A percentile compares a stretch with the other conserved stretches of the same genome.
Conservation (phyloP, 2,329 filamentous ascomycete species). For the Ilyonectria mors-panacis region DNA sequence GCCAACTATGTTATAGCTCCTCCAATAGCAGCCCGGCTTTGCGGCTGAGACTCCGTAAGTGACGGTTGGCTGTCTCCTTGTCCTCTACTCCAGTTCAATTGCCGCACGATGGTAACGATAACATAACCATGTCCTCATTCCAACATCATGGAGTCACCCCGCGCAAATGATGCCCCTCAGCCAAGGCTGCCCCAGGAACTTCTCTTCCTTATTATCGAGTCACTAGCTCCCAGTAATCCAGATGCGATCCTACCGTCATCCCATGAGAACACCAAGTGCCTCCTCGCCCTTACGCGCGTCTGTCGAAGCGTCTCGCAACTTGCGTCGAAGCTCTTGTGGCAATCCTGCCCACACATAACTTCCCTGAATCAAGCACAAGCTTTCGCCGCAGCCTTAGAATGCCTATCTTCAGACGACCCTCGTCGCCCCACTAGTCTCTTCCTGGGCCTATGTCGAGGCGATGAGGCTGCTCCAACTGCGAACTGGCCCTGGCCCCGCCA, state of each 20-base stretch:
- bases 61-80: neutral
- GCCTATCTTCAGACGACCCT: constrained; percentile 19
- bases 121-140: neutral
- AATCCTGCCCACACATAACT: constrained; percentile 19
- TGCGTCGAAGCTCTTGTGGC: constrained; percentile 23
- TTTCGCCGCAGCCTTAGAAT: constrained; percentile 12
- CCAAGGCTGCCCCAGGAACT: constrained; percentile 7
- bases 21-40: no score
- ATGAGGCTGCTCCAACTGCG: neutral
- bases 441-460: constrained; percentile 17
- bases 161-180: constrained; percentile 1
- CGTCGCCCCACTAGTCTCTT: constrained; percentile 20
- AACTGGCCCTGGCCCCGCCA: constrained; percentile 12
- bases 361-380: constrained; percentile 11
- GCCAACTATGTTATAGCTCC: no score
- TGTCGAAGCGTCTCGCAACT: constrained; percentile 19
- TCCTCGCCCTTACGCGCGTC: constrained; percentile 20
- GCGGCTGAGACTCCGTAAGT: neutral
- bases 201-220: constrained; percentile 13
- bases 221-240: constrained; percentile 20
- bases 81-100: neutral
- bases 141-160: constrained; percentile 1
- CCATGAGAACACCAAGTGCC: constrained; percentile 22
- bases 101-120: neutral
- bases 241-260: constrained; percentile 23